A percentile compares a stretch with the other conserved stretches of the same genome.
Conservation (phyloP, 331 rosid species). For the Prunus yedoensis region DNA sequence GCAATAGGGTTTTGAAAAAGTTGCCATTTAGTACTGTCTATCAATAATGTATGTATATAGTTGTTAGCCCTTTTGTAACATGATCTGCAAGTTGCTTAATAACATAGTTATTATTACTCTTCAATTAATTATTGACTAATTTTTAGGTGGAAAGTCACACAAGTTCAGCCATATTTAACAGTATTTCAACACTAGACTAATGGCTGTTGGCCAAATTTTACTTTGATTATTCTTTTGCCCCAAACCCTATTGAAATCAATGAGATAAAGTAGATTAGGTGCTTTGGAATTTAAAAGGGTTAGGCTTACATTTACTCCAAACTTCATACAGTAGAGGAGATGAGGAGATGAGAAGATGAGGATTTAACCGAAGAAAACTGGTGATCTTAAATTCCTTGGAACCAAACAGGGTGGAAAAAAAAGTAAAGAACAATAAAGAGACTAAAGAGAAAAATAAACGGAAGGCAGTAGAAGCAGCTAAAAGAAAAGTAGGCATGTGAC, state of each 20-base stretch:
- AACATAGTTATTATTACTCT: not conserved
- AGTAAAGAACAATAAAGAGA: not conserved
- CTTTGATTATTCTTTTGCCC: not conserved
- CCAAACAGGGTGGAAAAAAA: not conserved
- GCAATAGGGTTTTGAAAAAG: not conserved
- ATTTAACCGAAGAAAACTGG: not conserved
- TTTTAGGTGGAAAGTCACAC: not conserved
- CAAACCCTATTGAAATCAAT: not conserved
- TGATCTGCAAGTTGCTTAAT: not conserved
- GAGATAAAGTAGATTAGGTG: not conserved
- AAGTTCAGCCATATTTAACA: not conserved
- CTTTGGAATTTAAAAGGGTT: not conserved
- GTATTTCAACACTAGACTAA: not conserved
- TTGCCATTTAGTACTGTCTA: too few species aligned
- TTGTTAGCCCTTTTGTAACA: not conserved
- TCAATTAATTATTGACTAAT: not conserved
- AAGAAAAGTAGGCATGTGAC: slow-evolving; percentile 15
- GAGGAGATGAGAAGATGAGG: not conserved
- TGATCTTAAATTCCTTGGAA: not conserved
- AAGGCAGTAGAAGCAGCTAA: not conserved
- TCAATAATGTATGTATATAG: too few species aligned
- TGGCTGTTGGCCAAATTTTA: not conserved
- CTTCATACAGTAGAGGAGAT: not conserved
- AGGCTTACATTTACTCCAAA: slow-evolving; percentile 19
- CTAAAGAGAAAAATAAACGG: not conserved